These are phyloP conservation scores for Cryphonectria nitschkei DNA, from an alignment of 2,329 filamentous ascomycete genomes.

Conservation along the genomic window DNA sequence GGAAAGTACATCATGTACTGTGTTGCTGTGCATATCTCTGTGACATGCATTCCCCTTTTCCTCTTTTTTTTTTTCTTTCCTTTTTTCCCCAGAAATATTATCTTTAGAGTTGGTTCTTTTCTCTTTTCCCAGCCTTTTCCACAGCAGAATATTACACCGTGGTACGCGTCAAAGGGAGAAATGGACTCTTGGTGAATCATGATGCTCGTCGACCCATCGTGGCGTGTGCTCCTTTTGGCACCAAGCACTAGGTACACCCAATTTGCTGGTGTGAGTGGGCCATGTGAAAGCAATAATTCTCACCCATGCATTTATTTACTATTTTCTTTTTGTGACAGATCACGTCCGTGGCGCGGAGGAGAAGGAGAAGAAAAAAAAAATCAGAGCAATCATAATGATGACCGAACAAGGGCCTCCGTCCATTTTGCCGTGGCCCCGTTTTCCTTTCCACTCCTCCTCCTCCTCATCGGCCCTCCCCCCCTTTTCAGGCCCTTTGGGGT, in stretches of 20 bases:
- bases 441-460: too few relatives aligned
- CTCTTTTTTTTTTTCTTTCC: too few relatives aligned
- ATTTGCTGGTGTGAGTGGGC: conserved; percentile 1
- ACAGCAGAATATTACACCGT: too few relatives aligned
- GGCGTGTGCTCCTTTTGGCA: background rate
- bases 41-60: too few relatives aligned
- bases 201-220: conserved; percentile 14
- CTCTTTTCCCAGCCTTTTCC: too few relatives aligned
- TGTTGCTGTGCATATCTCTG: too few relatives aligned
- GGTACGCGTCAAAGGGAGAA: background rate
- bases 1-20: too few relatives aligned
- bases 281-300: background rate
- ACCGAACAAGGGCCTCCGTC: background rate
- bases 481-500: background rate
- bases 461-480: background rate
- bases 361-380: background rate
- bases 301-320: background rate
- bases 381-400: background rate
- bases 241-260: background rate
- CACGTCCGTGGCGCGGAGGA: conserved; percentile 7
- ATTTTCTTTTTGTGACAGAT: background rate
- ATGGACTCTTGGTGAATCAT: background rate
- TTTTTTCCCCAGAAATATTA: too few relatives aligned
- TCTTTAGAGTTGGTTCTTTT: too few relatives aligned
- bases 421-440: background rate